A percentile compares a stretch with the other conserved stretches of the same genome.
phyloP scores from a whole-genome alignment of 2,329 filamentous ascomycete genomes.

The Penicillium decumbens region DNA sequence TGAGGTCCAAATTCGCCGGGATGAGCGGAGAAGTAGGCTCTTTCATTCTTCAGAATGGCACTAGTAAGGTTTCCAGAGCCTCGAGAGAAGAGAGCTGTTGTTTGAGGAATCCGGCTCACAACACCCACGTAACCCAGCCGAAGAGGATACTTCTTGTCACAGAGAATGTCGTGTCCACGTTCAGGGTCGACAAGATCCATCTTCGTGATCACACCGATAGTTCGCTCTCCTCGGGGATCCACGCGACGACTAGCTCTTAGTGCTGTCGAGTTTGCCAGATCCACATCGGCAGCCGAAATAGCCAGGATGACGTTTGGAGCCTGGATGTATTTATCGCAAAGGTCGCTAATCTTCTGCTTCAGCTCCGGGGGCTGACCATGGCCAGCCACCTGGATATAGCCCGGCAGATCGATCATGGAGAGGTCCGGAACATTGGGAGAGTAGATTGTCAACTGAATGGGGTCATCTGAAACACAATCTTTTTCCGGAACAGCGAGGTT shows the following conservation, averaged over 20 bases:
- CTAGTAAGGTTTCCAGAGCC: constrained; percentile 73
- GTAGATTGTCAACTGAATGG: constrained; percentile 91
- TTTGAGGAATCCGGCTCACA: constrained; percentile 71
- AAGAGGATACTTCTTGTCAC: constrained; percentile 87
- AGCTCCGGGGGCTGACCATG: constrained; percentile 84
- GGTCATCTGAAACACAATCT: constrained; percentile 93
- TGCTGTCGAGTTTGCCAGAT: constrained; percentile 92
- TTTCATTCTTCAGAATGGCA: constrained; percentile 82
- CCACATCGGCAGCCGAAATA: constrained; percentile 95
- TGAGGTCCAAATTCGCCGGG: constrained; percentile 72
- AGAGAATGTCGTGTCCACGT: constrained; percentile 72
- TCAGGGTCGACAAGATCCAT: constrained; percentile 92
- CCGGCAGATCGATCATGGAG: constrained; percentile 90
- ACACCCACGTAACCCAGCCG: constrained; percentile 96
- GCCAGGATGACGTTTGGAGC: constrained; percentile 93
- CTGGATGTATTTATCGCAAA: constrained; percentile 98
- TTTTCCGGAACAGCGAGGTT: constrained; percentile 87
- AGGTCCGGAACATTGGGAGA: constrained; percentile 93
- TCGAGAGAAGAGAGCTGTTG: constrained; percentile 70
- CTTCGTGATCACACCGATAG: constrained; percentile 98
- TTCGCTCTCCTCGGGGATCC: constrained; percentile 88
- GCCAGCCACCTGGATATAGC: constrained; percentile 93
- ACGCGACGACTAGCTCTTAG: constrained; percentile 83
- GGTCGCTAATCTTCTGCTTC: constrained; percentile 90
- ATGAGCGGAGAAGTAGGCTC: constrained; percentile 78